These are phyloP conservation scores for Rhipidocladum racemiflorum DNA, from an alignment of 176 grass and related monocot species.

Conservation along the genomic window DNA sequence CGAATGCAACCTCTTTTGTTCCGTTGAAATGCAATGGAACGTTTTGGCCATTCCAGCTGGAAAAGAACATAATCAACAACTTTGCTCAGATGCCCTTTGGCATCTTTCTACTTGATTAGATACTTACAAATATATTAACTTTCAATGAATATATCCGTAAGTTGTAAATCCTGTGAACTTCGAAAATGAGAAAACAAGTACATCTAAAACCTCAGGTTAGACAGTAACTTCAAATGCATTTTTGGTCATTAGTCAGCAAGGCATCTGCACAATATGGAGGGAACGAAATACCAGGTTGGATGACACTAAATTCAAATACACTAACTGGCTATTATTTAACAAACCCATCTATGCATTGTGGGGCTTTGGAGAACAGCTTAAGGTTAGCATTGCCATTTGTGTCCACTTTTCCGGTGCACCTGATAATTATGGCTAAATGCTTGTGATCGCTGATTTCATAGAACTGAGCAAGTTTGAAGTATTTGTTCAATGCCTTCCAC, in stretches of 20 bases:
- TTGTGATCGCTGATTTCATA: background rate
- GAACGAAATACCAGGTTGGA: background rate
- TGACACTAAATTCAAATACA: background rate
- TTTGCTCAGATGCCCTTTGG: background rate
- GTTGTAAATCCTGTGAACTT: background rate
- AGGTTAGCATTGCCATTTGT: background rate
- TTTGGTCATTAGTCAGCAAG: background rate
- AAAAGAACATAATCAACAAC: background rate
- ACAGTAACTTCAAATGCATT: background rate
- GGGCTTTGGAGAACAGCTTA: constrained; percentile 10
- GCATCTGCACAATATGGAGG: background rate
- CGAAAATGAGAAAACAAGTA: background rate
- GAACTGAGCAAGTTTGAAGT: constrained; percentile 15
- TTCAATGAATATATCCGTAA: background rate
- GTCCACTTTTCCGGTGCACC: background rate
- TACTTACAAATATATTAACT: background rate
- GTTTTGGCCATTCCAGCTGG: background rate
- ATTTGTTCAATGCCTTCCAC: background rate
- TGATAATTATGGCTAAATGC: constrained; percentile 24
- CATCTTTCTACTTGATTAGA: background rate
- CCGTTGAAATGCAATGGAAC: background rate
- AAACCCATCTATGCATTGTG: background rate
- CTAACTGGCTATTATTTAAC: background rate
- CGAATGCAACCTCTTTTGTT: background rate
- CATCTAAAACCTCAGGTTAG: background rate